Percentiles rank a stretch among this genome's conserved stretches.
Conservation (phyloP, 2,329 filamentous ascomycete genomes). For the Calonectria multiphialidica region DNA sequence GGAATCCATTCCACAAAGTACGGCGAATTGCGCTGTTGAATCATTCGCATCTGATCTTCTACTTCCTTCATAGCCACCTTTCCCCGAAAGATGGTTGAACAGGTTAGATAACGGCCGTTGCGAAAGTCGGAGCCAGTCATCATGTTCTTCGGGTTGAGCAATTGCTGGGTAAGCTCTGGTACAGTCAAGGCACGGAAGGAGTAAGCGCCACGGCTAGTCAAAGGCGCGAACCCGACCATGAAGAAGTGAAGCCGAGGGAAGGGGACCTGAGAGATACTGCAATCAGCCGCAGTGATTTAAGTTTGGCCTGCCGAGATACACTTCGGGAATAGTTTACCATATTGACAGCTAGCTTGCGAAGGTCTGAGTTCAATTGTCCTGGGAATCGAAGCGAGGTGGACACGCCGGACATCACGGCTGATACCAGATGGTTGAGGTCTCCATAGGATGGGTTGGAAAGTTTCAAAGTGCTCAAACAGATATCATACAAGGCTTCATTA, state of each 20-base stretch:
- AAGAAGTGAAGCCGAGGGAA: conserved; percentile 99
- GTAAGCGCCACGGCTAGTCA: conserved; percentile 87
- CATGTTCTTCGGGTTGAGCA: conserved; percentile 99
- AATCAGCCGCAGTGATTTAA: no score
- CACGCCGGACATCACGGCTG: conserved; percentile 99
- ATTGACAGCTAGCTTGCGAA: conserved; percentile 99
- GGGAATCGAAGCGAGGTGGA: conserved; percentile 99
- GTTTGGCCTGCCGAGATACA: no score
- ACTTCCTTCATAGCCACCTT: conserved; percentile 99
- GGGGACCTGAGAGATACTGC: no score
- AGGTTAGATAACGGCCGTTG: conserved; percentile 99
- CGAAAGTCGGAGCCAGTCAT: conserved; percentile 99
- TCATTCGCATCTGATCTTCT: conserved; percentile 99
- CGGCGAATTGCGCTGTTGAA: conserved; percentile 98
- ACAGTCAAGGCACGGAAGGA: conserved; percentile 98
- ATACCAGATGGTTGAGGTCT: conserved; percentile 99
- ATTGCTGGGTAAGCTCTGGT: conserved; percentile 98
- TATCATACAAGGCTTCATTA: conserved; percentile 99
- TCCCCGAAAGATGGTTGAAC: conserved; percentile 99
- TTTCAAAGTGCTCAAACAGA: conserved; percentile 99
- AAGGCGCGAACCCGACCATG: conserved; percentile 99
- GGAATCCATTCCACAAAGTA: conserved; percentile 99
- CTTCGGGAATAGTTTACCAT: no score
- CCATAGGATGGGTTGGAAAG: conserved; percentile 98
- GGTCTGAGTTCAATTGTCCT: conserved; percentile 99